These are phyloP conservation scores for Moesziomyces antarcticus DNA, from an alignment of 1,284 basidiomycete species.

Conservation along the genomic window DNA sequence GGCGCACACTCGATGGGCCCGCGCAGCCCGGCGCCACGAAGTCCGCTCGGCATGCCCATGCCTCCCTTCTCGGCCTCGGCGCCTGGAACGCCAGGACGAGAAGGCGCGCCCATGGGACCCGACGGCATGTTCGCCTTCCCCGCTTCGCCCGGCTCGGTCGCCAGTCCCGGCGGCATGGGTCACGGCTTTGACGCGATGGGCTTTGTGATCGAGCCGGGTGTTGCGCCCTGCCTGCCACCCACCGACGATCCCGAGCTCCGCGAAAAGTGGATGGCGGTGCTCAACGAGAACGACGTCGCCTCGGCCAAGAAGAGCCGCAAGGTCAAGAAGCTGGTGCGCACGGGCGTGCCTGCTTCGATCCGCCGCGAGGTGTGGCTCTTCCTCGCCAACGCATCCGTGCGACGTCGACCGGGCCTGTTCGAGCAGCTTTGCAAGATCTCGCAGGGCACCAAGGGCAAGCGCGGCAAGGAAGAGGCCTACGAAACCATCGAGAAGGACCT, in stretches of 20 bases:
- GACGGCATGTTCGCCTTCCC: constrained; percentile 17
- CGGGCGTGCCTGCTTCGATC: constrained; percentile 74
- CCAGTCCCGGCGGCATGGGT: constrained; percentile 12
- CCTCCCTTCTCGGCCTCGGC: constrained; percentile 19
- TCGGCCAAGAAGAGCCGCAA: constrained; percentile 84
- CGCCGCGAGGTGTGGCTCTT: constrained; percentile 65
- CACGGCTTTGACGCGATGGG: constrained; percentile 49
- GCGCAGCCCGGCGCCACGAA: constrained; percentile 30
- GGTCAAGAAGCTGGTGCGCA: constrained; percentile 81
- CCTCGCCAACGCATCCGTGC: constrained; percentile 55
- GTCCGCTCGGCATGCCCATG: constrained; percentile 28
- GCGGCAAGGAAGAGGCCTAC: constrained; percentile 57
- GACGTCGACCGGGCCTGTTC: constrained; percentile 59
- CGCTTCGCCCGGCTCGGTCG: constrained; percentile 17
- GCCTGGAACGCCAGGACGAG: constrained; percentile 11
- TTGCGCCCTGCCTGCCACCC: constrained; percentile 18
- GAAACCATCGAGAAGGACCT: constrained; percentile 66
- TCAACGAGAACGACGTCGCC: constrained; percentile 75
- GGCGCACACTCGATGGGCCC: constrained; percentile 25
- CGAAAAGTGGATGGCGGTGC: constrained; percentile 78
- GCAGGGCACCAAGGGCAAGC: constrained; percentile 49
- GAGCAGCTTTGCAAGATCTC: constrained; percentile 58
- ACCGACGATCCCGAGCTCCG: constrained; percentile 78
- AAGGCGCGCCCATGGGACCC: not conserved
- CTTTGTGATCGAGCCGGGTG: constrained; percentile 46